These are phyloP conservation scores for Tricholoma matsutake DNA, from an alignment of 768 basidiomycete genomes.

Conservation along the genomic window DNA sequence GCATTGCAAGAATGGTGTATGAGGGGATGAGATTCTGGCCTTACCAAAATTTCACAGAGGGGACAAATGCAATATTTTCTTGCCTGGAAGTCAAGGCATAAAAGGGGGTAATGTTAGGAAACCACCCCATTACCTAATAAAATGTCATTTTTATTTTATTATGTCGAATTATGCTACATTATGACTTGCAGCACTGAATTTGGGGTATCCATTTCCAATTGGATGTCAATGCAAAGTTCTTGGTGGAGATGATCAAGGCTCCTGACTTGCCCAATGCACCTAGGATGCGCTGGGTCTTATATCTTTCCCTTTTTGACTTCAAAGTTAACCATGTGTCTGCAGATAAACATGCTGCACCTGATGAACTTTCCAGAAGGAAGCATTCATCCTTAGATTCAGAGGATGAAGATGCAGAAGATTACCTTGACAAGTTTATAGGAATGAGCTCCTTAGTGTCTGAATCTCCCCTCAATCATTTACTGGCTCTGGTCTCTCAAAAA, in stretches of 20 bases:
- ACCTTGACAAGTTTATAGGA: conserved; percentile 17
- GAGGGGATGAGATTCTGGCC: too few species aligned
- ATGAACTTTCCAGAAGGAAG: conserved; percentile 30
- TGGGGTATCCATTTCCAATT: conserved; percentile 31
- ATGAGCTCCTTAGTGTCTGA: neutral
- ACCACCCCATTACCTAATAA: too few species aligned
- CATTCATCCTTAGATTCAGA: conserved; percentile 9
- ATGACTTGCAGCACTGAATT: conserved; percentile 24
- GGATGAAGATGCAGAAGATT: conserved; percentile 27
- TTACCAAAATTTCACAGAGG: too few species aligned
- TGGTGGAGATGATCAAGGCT: conserved; percentile 34
- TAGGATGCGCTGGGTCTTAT: conserved; percentile 36
- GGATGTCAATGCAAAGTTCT: conserved; percentile 33
- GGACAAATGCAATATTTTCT: too few species aligned
- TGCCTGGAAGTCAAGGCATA: too few species aligned
- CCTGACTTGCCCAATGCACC: conserved; percentile 35
- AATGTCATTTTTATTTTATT: too few species aligned
- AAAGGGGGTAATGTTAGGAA: too few species aligned
- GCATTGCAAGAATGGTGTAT: too few species aligned
- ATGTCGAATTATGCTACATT: too few species aligned
- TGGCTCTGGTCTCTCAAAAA: neutral
- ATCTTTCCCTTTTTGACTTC: conserved; percentile 35
- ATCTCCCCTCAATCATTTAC: neutral
- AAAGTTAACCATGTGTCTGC: conserved; percentile 32
- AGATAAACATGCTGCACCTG: conserved; percentile 25